phyloP scores from a whole-genome alignment of 257 asterid species.

The Paraleonurus japonicus region DNA sequence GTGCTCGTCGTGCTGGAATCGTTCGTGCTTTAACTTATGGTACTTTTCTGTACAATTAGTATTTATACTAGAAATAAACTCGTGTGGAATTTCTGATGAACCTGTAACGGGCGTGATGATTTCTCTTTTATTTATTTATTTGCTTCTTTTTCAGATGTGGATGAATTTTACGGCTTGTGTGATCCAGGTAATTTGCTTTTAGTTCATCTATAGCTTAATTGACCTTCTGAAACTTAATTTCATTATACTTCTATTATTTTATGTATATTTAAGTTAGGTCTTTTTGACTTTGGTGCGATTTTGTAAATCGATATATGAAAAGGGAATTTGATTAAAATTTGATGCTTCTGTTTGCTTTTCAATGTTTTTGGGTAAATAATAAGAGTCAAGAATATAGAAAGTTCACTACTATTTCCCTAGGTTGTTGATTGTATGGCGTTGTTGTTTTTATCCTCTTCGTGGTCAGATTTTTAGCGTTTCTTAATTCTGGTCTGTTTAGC shows the following conservation, averaged over 20 bases:
- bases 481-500: not conserved
- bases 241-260: not conserved
- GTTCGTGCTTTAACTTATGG: constrained; percentile 74
- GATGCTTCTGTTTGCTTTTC: not conserved
- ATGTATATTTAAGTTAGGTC: not conserved
- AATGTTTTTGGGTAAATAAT: not conserved
- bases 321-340: constrained; percentile 4
- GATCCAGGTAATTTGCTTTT: constrained; percentile 79
- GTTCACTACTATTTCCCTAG: constrained; percentile 8
- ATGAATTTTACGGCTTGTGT: constrained; percentile 81
- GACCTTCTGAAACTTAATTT: constrained; percentile 15
- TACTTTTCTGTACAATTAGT: constrained; percentile 23
- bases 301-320: constrained; percentile 5
- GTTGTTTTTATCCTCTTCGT: not conserved
- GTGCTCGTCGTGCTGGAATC: constrained; percentile 68
- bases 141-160: constrained; percentile 64
- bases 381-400: not conserved
- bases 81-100: not conserved
- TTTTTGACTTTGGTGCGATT: constrained; percentile 20
- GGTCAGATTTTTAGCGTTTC: not conserved
- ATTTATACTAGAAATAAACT: not conserved
- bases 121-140: not conserved
- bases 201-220: constrained; percentile 21
- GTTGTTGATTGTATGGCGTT: not conserved
- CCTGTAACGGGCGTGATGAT: not conserved